These are phyloP conservation scores for Trifolium repens DNA, from an alignment of 306 rosid genomes.

Conservation along the genomic window DNA sequence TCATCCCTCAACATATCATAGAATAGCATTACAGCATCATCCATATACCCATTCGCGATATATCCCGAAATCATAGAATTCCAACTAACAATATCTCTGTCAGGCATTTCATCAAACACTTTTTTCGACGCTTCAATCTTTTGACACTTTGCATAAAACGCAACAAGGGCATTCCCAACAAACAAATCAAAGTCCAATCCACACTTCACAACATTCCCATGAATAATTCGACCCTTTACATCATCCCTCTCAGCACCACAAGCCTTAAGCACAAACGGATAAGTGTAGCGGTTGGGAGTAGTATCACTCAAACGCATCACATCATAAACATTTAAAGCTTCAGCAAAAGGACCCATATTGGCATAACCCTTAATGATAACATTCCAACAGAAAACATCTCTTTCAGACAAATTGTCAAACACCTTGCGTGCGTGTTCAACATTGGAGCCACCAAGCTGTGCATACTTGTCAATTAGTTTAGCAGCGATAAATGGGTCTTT, in stretches of 20 bases:
- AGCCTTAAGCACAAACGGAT: conserved; percentile 79
- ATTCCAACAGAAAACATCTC: conserved; percentile 82
- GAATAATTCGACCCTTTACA: conserved; percentile 58
- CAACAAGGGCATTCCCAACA: conserved; percentile 62
- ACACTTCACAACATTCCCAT: conserved; percentile 65
- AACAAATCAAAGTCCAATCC: conserved; percentile 74
- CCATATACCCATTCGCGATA: conserved; percentile 49
- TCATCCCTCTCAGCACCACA: conserved; percentile 60
- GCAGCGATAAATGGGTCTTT: conserved; percentile 64
- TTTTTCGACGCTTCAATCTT: conserved; percentile 55
- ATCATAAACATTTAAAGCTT: conserved; percentile 57
- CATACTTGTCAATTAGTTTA: conserved; percentile 64
- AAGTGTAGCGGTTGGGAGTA: conserved; percentile 61
- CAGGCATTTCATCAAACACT: conserved; percentile 62
- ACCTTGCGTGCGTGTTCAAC: conserved; percentile 62
- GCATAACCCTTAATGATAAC: conserved; percentile 76
- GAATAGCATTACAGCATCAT: conserved; percentile 63
- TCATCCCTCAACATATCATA: conserved; percentile 52
- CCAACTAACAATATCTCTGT: conserved; percentile 69
- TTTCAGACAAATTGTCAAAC: conserved; percentile 68
- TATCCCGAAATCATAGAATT: conserved; percentile 80
- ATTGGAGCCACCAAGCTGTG: conserved; percentile 23
- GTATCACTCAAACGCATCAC: conserved; percentile 54
- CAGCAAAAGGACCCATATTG: conserved; percentile 61
- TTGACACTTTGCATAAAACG: conserved; percentile 65